A percentile compares a stretch with the other conserved stretches of the same genome.
Evolutionary conservation across 768 basidiomycete genomes (phyloP).

Genomic region (Leucocoprinus sp.): DNA sequence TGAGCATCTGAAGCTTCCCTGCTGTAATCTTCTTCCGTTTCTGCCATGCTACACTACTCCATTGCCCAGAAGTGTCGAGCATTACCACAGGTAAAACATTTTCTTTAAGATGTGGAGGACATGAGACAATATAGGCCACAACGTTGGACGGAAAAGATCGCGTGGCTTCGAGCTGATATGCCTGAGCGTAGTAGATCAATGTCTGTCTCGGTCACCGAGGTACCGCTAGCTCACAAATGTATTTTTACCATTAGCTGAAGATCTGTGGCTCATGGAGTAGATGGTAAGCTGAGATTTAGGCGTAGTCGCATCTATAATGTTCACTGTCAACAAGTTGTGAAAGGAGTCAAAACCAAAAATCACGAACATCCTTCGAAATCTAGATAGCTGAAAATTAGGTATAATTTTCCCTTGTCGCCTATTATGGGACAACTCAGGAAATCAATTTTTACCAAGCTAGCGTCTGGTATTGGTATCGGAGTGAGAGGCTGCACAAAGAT

Average conservation of each 20-base stretch:
- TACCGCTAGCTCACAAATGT: not conserved
- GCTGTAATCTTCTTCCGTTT: conserved; percentile 30
- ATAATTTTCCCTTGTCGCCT: conserved; percentile 26
- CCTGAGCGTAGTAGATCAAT: conserved; percentile 19
- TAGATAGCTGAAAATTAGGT: conserved; percentile 45
- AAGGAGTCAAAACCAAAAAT: not conserved
- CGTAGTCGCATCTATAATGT: conserved; percentile 23
- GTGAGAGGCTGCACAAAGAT: conserved; percentile 7
- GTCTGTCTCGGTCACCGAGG: too few relatives aligned
- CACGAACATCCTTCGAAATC: conserved; percentile 55
- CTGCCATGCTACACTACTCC: conserved; percentile 19
- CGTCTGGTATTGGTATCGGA: conserved; percentile 2
- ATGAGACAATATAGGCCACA: conserved; percentile 34
- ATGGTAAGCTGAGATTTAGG: conserved; percentile 29
- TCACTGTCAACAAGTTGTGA: conserved; percentile 1
- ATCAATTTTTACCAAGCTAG: conserved; percentile 1
- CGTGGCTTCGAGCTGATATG: conserved; percentile 21
- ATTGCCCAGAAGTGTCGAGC: conserved; percentile 37
- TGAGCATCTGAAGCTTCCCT: conserved; percentile 43
- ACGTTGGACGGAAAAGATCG: conserved; percentile 38
- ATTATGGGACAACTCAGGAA: conserved; percentile 12
- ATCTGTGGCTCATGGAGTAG: conserved; percentile 5
- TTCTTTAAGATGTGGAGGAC: conserved; percentile 18
- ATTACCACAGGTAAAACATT: conserved; percentile 23
- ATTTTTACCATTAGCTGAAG: not conserved